These are phyloP conservation scores for Setaria viridis DNA, from an alignment of 202 grass and related monocot species.

Conservation along the genomic window DNA sequence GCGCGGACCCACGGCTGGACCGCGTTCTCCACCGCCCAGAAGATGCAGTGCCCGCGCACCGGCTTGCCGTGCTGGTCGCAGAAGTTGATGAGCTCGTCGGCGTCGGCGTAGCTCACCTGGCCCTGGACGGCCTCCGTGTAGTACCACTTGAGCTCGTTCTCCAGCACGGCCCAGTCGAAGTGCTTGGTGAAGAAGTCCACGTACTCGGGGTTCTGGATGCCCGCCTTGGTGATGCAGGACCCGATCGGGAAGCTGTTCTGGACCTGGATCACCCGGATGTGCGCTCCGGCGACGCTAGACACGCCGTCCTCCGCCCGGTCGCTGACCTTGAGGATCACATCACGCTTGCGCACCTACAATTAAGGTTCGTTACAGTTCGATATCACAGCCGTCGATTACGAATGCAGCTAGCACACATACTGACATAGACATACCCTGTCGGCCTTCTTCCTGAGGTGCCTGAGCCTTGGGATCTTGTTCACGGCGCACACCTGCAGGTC, in stretches of 20 bases:
- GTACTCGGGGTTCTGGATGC: constrained; percentile 60
- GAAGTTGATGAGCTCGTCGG: constrained; percentile 67
- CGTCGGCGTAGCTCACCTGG: constrained; percentile 62
- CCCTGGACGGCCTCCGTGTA: constrained; percentile 40
- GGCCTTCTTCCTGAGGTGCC: constrained; percentile 65
- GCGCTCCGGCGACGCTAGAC: constrained; percentile 20
- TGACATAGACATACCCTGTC: constrained; percentile 49
- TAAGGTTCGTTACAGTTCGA: background rate
- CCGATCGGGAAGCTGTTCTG: constrained; percentile 78
- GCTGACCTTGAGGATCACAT: constrained; percentile 64
- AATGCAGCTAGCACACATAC: background rate
- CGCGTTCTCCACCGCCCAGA: constrained; percentile 64
- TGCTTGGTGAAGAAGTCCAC: constrained; percentile 70
- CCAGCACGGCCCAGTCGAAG: constrained; percentile 76
- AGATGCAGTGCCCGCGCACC: constrained; percentile 72
- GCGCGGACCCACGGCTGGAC: constrained; percentile 69
- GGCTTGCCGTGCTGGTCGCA: constrained; percentile 55
- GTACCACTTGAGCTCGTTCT: constrained; percentile 80
- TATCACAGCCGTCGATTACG: background rate
- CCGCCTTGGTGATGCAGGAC: constrained; percentile 52
- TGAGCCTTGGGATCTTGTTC: constrained; percentile 52
- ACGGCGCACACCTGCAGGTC: constrained; percentile 62
- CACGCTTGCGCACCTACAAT: constrained; percentile 65
- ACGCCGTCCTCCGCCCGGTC: background rate
- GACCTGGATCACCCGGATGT: constrained; percentile 58